A percentile compares a stretch with the other conserved stretches of the same genome.
phyloP scores from a whole-genome alignment of 1,284 basidiomycete genomes.

The Cutaneotrichosporon dermatis region DNA sequence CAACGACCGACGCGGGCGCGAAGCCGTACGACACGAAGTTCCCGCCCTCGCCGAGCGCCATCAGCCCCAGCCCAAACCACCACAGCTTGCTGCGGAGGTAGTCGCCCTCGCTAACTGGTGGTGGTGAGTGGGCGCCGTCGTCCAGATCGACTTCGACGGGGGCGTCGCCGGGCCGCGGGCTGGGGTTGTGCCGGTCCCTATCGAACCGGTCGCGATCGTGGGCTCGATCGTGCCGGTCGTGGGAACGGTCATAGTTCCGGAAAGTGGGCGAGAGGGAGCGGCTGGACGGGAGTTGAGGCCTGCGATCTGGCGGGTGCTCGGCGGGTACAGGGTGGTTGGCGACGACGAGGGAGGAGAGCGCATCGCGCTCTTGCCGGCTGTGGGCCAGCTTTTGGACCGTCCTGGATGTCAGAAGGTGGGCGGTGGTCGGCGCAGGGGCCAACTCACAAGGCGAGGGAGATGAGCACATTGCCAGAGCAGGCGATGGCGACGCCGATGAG shows the following conservation, averaged over 20 bases:
- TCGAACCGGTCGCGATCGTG: background rate
- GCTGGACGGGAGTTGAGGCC: background rate
- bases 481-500: slow-evolving; percentile 79
- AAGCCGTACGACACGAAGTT: slow-evolving; percentile 88
- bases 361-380: slow-evolving; percentile 57
- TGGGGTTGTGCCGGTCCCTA: too few species aligned
- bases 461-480: slow-evolving; percentile 78
- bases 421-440: background rate
- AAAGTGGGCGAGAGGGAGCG: background rate
- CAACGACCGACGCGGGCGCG: slow-evolving; percentile 89
- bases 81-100: slow-evolving; percentile 82
- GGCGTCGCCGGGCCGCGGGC: background rate
- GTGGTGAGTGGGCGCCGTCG: background rate
- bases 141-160: background rate
- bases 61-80: slow-evolving; percentile 85
- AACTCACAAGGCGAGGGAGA: slow-evolving; percentile 69
- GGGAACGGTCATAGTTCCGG: background rate
- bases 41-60: slow-evolving; percentile 85
- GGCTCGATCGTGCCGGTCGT: background rate
- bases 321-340: background rate
- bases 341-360: background rate
- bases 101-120: slow-evolving; percentile 44
- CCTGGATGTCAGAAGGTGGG: slow-evolving; percentile 20
- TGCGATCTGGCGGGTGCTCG: background rate
- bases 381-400: slow-evolving; percentile 91